phyloP scores from a whole-genome alignment of 352 stramenopile species.

The Globisporangium polare region DNA sequence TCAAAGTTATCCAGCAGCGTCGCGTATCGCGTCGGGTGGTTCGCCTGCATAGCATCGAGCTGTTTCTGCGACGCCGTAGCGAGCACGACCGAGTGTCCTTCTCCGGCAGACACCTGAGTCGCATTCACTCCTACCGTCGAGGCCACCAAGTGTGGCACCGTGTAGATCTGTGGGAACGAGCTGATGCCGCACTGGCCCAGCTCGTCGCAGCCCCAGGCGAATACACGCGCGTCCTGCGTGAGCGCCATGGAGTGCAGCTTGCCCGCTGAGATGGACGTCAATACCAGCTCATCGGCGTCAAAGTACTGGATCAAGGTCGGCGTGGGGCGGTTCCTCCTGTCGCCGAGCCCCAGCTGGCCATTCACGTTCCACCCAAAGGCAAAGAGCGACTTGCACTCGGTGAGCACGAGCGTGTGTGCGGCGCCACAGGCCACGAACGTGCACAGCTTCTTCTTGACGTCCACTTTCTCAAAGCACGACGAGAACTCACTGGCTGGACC shows the following conservation, averaged over 20 bases:
- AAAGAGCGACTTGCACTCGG: conserved; percentile 29
- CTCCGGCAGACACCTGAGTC: conserved; percentile 44
- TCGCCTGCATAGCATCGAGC: conserved; percentile 40
- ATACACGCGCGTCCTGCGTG: conserved; percentile 46
- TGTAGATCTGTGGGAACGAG: conserved; percentile 73
- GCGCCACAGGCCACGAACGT: conserved; percentile 57
- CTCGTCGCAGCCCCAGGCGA: conserved; percentile 71
- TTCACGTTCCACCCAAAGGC: conserved; percentile 59
- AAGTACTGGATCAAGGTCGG: conserved; percentile 58
- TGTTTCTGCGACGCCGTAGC: conserved; percentile 32
- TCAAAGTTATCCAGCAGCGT: conserved; percentile 40
- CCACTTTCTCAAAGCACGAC: conserved; percentile 38
- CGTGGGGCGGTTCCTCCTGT: conserved; percentile 38
- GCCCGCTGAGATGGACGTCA: conserved; percentile 43
- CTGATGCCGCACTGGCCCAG: conserved; percentile 68
- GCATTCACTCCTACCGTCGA: conserved; percentile 56
- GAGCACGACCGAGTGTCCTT: conserved; percentile 52
- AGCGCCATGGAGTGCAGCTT: conserved; percentile 52
- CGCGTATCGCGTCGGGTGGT: conserved; percentile 40
- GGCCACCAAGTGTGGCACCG: conserved; percentile 56
- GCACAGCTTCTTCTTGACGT: conserved; percentile 22
- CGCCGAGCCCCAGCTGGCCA: conserved; percentile 60
- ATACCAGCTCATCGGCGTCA: conserved; percentile 20
- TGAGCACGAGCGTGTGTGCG: conserved; percentile 55
- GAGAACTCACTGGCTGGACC: conserved; percentile 19